Base-by-base conservation (phyloP, 495 filamentous ascomycete species). In the Penicillium diatomitis region DNA sequence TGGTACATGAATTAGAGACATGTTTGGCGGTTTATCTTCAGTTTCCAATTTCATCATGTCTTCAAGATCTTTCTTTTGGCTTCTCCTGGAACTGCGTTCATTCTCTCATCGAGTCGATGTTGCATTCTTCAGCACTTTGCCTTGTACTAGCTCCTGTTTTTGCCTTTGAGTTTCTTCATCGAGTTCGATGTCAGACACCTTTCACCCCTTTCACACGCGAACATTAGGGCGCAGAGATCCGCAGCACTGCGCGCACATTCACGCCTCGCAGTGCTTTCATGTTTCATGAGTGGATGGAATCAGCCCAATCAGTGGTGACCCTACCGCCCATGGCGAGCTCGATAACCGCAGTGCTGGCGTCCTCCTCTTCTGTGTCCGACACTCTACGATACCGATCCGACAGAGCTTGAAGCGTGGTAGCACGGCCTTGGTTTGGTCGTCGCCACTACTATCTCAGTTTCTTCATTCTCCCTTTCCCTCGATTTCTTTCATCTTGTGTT, bases 1-100 rank as follows among this genome's bases (percentile, higher is more conserved):
- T 20, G 20, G 40, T 50, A 32, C 49, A 34, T 44, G 50, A 53
- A 20, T 56, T 63, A 40, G 61, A 63, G 57, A 63, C 60, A 48
- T 54, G 49, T 41, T 48, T 40, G 45, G 50, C 47, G 54, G 50
- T 53, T 56, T 41, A 11, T 9, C 30, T 44, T 53, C n/a, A 8
- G 4, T 37, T 32, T 49, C 10, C 33, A 36, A 8, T 20, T 12
- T 44, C 7, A 10, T 44, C n/a, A n/a, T 27, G 7, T 6, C 27
- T 30, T 30, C 3, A 3, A 6, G 10, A 33, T 40, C 12, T 32
- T n/a, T 32, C 12, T 46, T 39, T 41, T 35, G 20, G 20, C 20
- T 20, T 20, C 20, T 20, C 20, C 20, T 20, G 20, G 20, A 20
- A 20, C 2, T 20, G 20, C 20, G 20, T 42, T 30, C 30, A 32